Conservation (phyloP, 2,329 filamentous ascomycete genomes). For the Talaromyces sp. region DNA sequence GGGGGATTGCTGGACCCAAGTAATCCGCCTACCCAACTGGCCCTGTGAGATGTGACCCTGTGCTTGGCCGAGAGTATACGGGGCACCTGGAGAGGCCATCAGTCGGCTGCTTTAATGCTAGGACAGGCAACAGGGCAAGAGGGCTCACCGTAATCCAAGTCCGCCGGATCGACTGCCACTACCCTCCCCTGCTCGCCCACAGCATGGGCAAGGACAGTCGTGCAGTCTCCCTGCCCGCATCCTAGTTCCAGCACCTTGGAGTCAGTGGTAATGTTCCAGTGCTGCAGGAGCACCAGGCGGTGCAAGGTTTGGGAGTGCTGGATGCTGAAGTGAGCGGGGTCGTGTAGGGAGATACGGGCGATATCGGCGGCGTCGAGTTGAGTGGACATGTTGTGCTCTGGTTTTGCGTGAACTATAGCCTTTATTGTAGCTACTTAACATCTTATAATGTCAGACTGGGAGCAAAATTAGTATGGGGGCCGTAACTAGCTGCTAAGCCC, state of each 20-base stretch:
- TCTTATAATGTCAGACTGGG: too few relatives aligned
- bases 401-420: too few relatives aligned
- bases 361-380: slow-evolving; percentile 11
- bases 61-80: slow-evolving; percentile 4
- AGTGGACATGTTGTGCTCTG: slow-evolving; percentile 11
- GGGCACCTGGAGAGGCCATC: not conserved
- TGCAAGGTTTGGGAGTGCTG: slow-evolving; percentile 14
- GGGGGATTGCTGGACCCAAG: not conserved
- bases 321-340: slow-evolving; percentile 13
- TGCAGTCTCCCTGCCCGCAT: slow-evolving; percentile 58
- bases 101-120: not conserved
- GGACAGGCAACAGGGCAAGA: slow-evolving; percentile 8
- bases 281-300: slow-evolving; percentile 9
- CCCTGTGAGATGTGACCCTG: not conserved
- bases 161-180: slow-evolving; percentile 51
- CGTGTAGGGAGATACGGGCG: slow-evolving; percentile 12
- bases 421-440: not conserved
- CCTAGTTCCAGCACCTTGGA: slow-evolving; percentile 53
- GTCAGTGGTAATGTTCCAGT: slow-evolving; percentile 26
- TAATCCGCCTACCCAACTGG: slow-evolving; percentile 2
- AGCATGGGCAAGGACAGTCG: slow-evolving; percentile 48
- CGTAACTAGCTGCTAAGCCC: not conserved
- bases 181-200: slow-evolving; percentile 44
- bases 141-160: slow-evolving; percentile 42
- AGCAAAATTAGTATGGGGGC: too few relatives aligned